These are phyloP conservation scores for Tritrichomonas musculus DNA, from an alignment of 208 protist species.

Conservation along the genomic window DNA sequence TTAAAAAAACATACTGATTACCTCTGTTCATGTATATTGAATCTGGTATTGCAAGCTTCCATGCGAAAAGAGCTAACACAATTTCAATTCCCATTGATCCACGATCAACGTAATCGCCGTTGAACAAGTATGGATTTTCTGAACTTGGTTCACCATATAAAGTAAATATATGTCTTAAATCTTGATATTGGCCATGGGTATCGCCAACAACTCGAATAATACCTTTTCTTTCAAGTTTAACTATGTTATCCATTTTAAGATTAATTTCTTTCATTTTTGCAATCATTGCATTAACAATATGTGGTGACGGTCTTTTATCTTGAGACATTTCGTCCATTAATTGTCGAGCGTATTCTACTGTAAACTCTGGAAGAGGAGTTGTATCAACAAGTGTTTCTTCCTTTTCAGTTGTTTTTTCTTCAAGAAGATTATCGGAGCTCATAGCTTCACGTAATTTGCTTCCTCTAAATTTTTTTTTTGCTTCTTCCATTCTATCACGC, in stretches of 20 bases:
- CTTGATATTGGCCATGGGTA: conserved; percentile 8
- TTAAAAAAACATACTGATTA: background rate
- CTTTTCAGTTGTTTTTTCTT: background rate
- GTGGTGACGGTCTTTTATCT: background rate
- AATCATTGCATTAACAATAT: background rate
- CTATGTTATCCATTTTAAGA: background rate
- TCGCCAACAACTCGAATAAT: background rate
- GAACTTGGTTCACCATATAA: background rate
- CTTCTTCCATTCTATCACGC: background rate
- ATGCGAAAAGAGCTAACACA: background rate
- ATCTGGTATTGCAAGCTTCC: background rate
- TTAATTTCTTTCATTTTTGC: background rate
- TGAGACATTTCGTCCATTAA: background rate
- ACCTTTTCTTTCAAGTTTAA: background rate
- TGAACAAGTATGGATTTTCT: conserved; percentile 36
- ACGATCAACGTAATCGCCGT: conserved; percentile 39
- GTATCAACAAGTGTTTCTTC: no score
- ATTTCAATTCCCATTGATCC: conserved; percentile 35
- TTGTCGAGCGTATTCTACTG: background rate
- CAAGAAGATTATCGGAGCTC: background rate
- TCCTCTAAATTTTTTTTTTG: background rate
- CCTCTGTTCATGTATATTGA: conserved; percentile 12
- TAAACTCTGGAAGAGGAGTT: conserved; percentile 28
- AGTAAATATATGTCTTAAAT: background rate
- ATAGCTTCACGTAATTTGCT: background rate